A percentile compares a stretch with the other conserved stretches of the same genome.
Evolutionary conservation across 352 stramenopile species (phyloP).

Genomic region (Pelagophyceae sp.): DNA sequence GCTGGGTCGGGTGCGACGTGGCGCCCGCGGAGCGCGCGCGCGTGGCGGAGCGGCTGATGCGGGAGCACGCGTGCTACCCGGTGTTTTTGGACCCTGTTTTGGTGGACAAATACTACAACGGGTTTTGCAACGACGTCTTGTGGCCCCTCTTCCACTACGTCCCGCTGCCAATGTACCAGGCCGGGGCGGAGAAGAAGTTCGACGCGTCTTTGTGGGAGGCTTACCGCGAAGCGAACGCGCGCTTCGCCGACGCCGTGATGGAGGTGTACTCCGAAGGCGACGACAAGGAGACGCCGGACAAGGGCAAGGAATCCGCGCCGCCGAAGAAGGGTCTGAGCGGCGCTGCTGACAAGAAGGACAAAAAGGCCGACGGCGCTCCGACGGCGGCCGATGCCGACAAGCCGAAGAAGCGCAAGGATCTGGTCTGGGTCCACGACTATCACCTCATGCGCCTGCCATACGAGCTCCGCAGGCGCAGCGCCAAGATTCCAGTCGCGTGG

Average conservation of each 20-base stretch:
- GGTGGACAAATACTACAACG: conserved; percentile 76
- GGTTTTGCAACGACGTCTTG: conserved; percentile 77
- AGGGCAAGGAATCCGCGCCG: background rate
- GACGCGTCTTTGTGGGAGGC: conserved; percentile 71
- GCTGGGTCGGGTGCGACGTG: conserved; percentile 72
- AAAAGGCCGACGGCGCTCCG: background rate
- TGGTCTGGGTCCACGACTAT: conserved; percentile 76
- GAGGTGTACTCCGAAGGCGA: conserved; percentile 47
- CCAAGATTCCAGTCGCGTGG: conserved; percentile 60
- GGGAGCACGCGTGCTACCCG: conserved; percentile 73
- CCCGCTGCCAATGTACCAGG: conserved; percentile 68
- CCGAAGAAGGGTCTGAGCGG: conserved; percentile 18
- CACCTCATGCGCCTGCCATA: conserved; percentile 71
- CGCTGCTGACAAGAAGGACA: conserved; percentile 28
- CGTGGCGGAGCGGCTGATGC: conserved; percentile 3
- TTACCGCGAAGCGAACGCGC: conserved; percentile 69
- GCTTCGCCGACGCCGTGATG: conserved; percentile 63
- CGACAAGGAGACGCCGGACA: background rate
- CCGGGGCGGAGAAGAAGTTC: conserved; percentile 76
- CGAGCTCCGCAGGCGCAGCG: conserved; percentile 58
- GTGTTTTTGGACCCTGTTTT: conserved; percentile 76
- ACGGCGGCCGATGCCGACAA: background rate
- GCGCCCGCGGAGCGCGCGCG: conserved; percentile 56
- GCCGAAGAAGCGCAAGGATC: conserved; percentile 32
- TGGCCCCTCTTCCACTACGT: conserved; percentile 84